A percentile compares a stretch with the other conserved stretches of the same genome.
Evolutionary conservation across 73 alveolate species (phyloP).

Genomic region (Tetrahymena malaccensis): DNA sequence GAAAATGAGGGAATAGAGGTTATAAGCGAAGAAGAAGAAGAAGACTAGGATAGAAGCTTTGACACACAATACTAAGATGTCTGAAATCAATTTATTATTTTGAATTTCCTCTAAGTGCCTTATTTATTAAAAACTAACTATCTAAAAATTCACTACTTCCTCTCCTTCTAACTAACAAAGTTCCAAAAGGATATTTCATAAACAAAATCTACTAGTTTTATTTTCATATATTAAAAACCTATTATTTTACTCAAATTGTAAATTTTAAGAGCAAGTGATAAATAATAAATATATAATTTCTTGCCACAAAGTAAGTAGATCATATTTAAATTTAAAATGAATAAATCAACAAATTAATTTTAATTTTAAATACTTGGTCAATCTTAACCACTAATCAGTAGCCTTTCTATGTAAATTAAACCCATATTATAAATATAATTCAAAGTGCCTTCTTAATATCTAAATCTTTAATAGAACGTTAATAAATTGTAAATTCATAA

Average conservation of each 20-base stretch:
- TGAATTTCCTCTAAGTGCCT: neutral
- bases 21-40: neutral
- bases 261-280: neutral
- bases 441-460: no score
- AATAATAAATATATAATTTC: neutral
- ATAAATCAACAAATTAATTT: no score
- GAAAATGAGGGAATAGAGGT: neutral
- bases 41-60: neutral
- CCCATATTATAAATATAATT: no score
- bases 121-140: no score
- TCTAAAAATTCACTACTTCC: neutral
- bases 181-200: neutral
- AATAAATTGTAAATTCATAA: no score
- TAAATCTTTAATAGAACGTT: no score
- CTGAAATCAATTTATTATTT: neutral
- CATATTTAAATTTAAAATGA: no score
- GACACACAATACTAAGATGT: neutral
- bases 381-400: no score
- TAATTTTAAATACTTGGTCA: no score
- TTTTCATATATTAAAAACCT: neutral
- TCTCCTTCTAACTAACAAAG: neutral
- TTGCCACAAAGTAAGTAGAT: neutral
- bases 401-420: no score
- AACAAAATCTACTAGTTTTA: neutral
- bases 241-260: no score